Evolutionary conservation across 2,329 filamentous ascomycete species (phyloP), one percentile per base, ranked within the genome.

Genomic region (Penicillium sp.): DNA sequence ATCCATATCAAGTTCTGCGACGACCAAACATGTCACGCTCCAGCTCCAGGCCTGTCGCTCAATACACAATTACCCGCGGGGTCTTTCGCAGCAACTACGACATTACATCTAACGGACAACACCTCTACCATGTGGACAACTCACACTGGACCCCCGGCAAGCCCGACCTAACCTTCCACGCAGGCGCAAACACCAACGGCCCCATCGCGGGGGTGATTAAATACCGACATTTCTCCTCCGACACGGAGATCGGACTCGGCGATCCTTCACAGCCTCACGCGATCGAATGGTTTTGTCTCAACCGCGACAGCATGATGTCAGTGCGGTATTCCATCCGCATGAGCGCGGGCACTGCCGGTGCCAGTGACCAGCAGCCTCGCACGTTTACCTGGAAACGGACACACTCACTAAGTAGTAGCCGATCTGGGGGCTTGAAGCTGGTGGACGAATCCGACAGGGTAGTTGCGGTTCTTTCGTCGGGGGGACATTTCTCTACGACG

Each of bases 331-430:
- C 67, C 13, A 71, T 72, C 56, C 65, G 71, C 22, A 66, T 71
- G 43, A 63, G 63, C 3, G 11, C 72, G 1, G 56, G 55, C 1
- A 10, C 7, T 31, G 31, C 31, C 31, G 9, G 31, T 31, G 31
- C n/a, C 13, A 40, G 19, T 40, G 50, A 62, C 54, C 24, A 33
- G 19, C 14, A 55, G 43, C 47, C 59, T 27, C 65, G 60, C 18
- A 65, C 60, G 7, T 76, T 75, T 50, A 56, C 69, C 16, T 76
- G 75, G 75, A 74, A 74, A 54, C 58, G 63, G 41, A 76, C 73
- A 2, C 67, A 64, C 35, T 63, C 61, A 7, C 66, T 71, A n/a
- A 73, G 70, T 9, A 54, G 40, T n/a, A 9, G 40, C 16, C 60
- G 69, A 22, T 69, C 66, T 3, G 63, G 61, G 18, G 75, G 73